Conservation (phyloP, 176 grass and related monocot genomes). For the Tillandsia leiboldiana region DNA sequence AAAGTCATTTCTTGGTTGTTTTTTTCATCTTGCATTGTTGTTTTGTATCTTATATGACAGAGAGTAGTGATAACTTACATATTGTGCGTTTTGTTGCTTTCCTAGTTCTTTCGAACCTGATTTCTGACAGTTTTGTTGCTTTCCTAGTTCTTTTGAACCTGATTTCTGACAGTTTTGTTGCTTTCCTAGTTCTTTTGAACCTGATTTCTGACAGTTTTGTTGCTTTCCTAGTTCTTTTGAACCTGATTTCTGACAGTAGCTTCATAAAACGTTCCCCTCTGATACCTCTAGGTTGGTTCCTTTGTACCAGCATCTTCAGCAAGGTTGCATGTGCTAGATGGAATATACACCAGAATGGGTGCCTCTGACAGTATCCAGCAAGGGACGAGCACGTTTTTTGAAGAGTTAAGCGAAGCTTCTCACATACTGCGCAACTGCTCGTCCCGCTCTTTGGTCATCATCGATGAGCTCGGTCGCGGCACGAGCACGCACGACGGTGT, state of each 20-base stretch:
- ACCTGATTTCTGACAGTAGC: slow-evolving; percentile 10
- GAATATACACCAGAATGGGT: slow-evolving; percentile 86
- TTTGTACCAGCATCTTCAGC: slow-evolving; percentile 84
- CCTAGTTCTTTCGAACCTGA: not conserved
- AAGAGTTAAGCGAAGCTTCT: slow-evolving; percentile 83
- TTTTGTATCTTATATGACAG: not conserved
- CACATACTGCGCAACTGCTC: slow-evolving; percentile 74
- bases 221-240: not conserved
- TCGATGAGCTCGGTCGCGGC: slow-evolving; percentile 92
- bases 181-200: not conserved
- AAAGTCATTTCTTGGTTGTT: too few relatives aligned
- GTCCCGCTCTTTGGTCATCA: slow-evolving; percentile 73
- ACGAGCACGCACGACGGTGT: slow-evolving; percentile 87
- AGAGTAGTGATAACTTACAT: not conserved
- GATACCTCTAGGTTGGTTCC: slow-evolving; percentile 68
- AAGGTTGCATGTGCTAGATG: slow-evolving; percentile 73
- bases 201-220: slow-evolving; percentile 1
- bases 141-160: not conserved
- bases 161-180: slow-evolving; percentile 12
- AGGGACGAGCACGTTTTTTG: slow-evolving; percentile 81
- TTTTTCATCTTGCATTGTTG: not conserved
- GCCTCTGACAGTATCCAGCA: slow-evolving; percentile 89
- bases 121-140: slow-evolving; percentile 12
- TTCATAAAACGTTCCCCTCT: slow-evolving; percentile 24
- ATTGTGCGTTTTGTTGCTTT: not conserved